phyloP scores from a whole-genome alignment of 192 early-diverging fungal genomes.

The Backusella liffmaniae region DNA sequence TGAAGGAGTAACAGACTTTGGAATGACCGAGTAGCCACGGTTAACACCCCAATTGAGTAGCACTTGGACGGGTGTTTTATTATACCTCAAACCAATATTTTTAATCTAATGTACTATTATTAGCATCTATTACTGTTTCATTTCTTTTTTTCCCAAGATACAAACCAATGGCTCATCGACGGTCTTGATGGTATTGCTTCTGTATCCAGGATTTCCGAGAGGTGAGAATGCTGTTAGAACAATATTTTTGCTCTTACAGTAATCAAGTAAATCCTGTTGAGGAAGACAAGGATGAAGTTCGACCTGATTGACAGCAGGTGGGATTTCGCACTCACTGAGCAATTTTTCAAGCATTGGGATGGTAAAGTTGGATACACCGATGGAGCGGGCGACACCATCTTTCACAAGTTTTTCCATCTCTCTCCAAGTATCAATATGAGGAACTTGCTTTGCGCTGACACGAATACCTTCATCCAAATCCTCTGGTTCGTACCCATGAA shows the following conservation, averaged over 20 bases:
- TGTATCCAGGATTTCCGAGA: slow-evolving; percentile 48
- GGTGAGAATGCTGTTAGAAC: slow-evolving; percentile 73
- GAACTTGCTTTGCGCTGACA: slow-evolving; percentile 37
- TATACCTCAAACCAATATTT: slow-evolving; percentile 43
- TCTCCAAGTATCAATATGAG: slow-evolving; percentile 62
- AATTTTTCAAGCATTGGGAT: slow-evolving; percentile 57
- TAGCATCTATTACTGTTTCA: not conserved
- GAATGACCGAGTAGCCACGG: slow-evolving; percentile 55
- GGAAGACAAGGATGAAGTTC: slow-evolving; percentile 55
- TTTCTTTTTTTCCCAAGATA: not conserved
- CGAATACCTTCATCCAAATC: slow-evolving; percentile 20
- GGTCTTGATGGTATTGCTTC: slow-evolving; percentile 4
- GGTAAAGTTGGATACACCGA: slow-evolving; percentile 81
- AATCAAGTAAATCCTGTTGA: slow-evolving; percentile 59
- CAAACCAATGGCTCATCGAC: slow-evolving; percentile 12
- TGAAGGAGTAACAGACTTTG: slow-evolving; percentile 57
- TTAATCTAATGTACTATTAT: slow-evolving; percentile 31
- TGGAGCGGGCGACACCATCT: slow-evolving; percentile 58
- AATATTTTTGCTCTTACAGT: slow-evolving; percentile 58
- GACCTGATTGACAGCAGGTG: slow-evolving; percentile 71
- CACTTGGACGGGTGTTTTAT: slow-evolving; percentile 52
- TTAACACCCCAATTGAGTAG: slow-evolving; percentile 57
- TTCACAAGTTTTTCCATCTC: slow-evolving; percentile 73
- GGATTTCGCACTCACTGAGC: slow-evolving; percentile 55
- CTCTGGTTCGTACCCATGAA: slow-evolving; percentile 24